These are phyloP conservation scores for Cucurbita moschata DNA, from an alignment of 306 rosid species.

Conservation along the genomic window DNA sequence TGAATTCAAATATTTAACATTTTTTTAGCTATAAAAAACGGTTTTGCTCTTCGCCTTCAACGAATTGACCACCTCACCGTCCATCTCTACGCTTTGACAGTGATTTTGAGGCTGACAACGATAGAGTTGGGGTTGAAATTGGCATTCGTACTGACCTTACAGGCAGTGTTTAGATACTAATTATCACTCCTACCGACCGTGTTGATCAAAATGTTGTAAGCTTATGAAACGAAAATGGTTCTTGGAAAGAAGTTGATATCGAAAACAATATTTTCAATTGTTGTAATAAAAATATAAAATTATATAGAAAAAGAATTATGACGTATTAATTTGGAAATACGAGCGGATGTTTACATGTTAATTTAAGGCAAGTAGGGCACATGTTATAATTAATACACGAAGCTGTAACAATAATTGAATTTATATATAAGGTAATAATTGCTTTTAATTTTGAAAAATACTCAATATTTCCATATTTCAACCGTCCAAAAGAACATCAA, in stretches of 20 bases:
- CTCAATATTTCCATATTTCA: neutral
- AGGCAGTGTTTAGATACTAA: conserved; percentile 27
- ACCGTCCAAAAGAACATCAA: neutral
- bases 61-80: conserved; percentile 1
- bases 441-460: neutral
- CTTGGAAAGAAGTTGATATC: too few relatives aligned
- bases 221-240: too few relatives aligned
- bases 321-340: too few relatives aligned
- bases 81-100: conserved; percentile 12
- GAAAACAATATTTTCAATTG: too few relatives aligned
- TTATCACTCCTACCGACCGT: too few relatives aligned
- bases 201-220: too few relatives aligned
- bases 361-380: neutral
- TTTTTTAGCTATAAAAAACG: neutral
- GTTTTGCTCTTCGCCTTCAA: conserved; percentile 47
- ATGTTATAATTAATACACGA: neutral
- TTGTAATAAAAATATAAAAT: too few relatives aligned
- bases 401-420: neutral
- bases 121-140: conserved; percentile 21
- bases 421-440: neutral
- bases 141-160: conserved; percentile 1
- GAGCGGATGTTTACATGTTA: too few relatives aligned
- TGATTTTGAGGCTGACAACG: conserved; percentile 41
- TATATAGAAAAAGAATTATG: too few relatives aligned
- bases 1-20: too few relatives aligned